A percentile compares a stretch with the other conserved stretches of the same genome.
Evolutionary conservation across 305 asterid genomes (phyloP).

Genomic region (Fraxinus albicans): DNA sequence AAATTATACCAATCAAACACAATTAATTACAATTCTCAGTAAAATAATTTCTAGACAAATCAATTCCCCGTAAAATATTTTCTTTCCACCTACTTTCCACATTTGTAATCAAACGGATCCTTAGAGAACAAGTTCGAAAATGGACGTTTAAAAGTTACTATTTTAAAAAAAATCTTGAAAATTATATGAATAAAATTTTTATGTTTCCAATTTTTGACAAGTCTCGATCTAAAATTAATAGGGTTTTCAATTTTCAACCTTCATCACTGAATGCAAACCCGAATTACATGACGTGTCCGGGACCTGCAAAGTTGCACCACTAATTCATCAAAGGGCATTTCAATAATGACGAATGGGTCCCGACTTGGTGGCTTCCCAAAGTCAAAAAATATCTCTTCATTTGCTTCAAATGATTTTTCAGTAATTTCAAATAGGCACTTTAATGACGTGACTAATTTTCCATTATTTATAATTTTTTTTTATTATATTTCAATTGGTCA

Average conservation of each 20-base stretch:
- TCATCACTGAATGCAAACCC: neutral
- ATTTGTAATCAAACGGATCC: no score
- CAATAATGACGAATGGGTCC: constrained; percentile 1
- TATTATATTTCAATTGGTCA: neutral
- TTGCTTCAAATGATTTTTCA: neutral
- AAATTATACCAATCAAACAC: no score
- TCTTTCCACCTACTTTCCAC: no score
- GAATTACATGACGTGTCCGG: neutral
- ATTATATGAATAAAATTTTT: no score
- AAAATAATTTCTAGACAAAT: no score
- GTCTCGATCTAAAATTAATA: neutral
- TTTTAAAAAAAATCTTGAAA: no score
- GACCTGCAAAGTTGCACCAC: neutral
- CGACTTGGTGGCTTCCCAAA: neutral
- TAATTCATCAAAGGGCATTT: neutral
- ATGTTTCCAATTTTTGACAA: neutral
- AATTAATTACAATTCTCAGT: no score
- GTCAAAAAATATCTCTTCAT: neutral
- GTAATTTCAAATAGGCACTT: neutral
- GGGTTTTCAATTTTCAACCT: neutral
- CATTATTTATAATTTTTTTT: neutral
- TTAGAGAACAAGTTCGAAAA: no score
- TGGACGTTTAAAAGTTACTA: neutral
- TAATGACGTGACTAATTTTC: neutral
- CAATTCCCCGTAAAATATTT: no score